Evolutionary conservation across 2,329 filamentous ascomycete species (phyloP), one percentile per base, ranked within the genome.

Genomic region (Remersonia thermophila): DNA sequence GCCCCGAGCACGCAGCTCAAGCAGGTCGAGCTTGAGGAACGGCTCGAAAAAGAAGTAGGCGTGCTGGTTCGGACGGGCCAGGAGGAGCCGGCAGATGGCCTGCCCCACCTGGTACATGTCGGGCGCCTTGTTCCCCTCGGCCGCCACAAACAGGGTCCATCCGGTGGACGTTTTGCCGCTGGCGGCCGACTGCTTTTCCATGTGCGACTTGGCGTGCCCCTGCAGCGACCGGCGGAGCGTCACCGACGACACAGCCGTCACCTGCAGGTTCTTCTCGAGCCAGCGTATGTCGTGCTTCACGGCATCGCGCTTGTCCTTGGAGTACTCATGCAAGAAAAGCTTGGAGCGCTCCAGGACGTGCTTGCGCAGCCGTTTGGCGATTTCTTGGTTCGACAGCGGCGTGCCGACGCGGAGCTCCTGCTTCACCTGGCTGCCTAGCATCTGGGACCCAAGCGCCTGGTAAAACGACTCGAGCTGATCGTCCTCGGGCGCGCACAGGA

Each of bases 81-180:
- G 66, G 27, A 98, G 67, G 35, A 93, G 63, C 50, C 80, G 77
- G 43, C 89, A 85, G 32, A 98, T 68, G 17, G 84, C 84, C 49
- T 87, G 82, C 39, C 85, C 91, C 46, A 98, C 79, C 60, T 98
- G 86, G 55, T 93, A 96, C 53, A 93, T 74, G 53, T 96, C 86
- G 20, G 76, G 80, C 40, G 73, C 73, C 2, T 66, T 73, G 1
- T 67, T 58, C 20, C 67, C 71, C 27, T 14, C 27, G 8, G 77
- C 72, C 3, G 80, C 79, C 27, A 96, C 76, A 51, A 80, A 93
- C n/a, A 96, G 62, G 4, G 77, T 70, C 54, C 73, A 80, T 12
- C 72, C 69, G 13, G 62, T 62, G 12, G 60, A 60, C 16, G 56
- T 66, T 35, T 67, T 65, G 30, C 70, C 61, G 28, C 73, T 77